phyloP scores from a whole-genome alignment of 2,329 filamentous ascomycete genomes.

The Fusarium sp. region DNA sequence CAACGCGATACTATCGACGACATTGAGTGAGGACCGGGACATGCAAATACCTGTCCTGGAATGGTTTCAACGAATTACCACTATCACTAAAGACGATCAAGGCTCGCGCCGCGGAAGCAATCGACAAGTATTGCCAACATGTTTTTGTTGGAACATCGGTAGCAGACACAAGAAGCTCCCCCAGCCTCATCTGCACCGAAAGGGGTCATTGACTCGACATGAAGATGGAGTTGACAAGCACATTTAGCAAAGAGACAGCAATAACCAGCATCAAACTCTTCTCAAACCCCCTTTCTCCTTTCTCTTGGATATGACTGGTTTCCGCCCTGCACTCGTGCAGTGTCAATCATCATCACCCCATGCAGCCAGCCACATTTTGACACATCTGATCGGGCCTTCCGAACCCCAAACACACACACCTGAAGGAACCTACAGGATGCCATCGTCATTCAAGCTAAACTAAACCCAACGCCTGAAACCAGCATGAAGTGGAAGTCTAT shows the following conservation, averaged over 20 bases:
- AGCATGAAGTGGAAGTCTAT: slow-evolving; percentile 4
- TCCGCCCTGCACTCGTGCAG: neutral
- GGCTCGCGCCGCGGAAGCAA: neutral
- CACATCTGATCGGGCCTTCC: neutral
- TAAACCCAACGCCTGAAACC: slow-evolving; percentile 21
- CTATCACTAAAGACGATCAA: neutral
- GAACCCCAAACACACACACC: neutral
- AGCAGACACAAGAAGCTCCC: neutral
- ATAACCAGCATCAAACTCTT: neutral
- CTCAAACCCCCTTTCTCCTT: neutral
- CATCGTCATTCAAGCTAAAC: neutral
- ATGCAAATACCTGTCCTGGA: neutral
- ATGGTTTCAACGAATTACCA: neutral
- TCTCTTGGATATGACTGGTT: neutral
- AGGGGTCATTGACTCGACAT: neutral
- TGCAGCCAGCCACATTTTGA: slow-evolving; percentile 6
- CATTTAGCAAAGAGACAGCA: neutral
- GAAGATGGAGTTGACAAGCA: neutral
- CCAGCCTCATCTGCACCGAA: neutral
- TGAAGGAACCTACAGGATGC: neutral
- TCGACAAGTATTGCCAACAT: neutral
- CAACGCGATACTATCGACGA: neutral
- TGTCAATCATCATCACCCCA: neutral
- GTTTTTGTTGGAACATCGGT: neutral
- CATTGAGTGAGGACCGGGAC: neutral